These are phyloP conservation scores for Emiliania huxleyi DNA, from an alignment of 78 protist genomes.

Conservation along the genomic window DNA sequence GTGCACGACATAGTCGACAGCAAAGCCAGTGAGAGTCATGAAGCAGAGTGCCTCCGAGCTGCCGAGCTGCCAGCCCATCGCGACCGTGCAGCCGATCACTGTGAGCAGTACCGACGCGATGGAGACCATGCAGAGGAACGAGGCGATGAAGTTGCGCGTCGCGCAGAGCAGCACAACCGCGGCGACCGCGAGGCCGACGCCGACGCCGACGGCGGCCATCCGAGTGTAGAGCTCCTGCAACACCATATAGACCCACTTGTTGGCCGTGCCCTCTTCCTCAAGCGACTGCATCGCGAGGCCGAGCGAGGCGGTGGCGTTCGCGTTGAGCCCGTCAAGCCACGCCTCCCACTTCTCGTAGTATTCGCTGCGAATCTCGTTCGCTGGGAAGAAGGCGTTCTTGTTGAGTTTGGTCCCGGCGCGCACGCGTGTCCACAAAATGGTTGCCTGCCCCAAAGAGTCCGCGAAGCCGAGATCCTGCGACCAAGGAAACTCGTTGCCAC, in stretches of 20 bases:
- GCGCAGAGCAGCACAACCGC: not conserved
- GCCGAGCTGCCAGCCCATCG: not conserved
- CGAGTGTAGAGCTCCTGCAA: not conserved
- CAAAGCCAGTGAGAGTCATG: not conserved
- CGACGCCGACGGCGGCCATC: not conserved
- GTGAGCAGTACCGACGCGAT: not conserved
- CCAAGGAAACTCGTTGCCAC: not conserved
- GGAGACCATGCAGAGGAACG: not conserved
- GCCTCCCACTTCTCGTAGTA: not conserved
- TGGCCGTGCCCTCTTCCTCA: not conserved
- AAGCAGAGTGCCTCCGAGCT: not conserved
- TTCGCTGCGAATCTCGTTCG: not conserved
- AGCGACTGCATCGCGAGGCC: not conserved
- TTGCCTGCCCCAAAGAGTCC: not conserved
- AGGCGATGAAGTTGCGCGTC: not conserved
- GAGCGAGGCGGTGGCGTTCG: not conserved
- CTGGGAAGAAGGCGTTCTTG: not conserved
- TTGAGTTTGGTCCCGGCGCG: not conserved
- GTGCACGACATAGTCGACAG: constrained; percentile 5
- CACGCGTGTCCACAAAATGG: not conserved
- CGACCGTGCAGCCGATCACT: not conserved
- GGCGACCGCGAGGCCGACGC: not conserved
- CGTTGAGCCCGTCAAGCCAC: not conserved
- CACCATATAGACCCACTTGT: constrained; percentile 4
- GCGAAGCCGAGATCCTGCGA: not conserved